Evolutionary conservation across 2,329 filamentous ascomycete genomes (phyloP), one percentile per base, ranked within the genome.

Genomic region (Boeremia exigua): DNA sequence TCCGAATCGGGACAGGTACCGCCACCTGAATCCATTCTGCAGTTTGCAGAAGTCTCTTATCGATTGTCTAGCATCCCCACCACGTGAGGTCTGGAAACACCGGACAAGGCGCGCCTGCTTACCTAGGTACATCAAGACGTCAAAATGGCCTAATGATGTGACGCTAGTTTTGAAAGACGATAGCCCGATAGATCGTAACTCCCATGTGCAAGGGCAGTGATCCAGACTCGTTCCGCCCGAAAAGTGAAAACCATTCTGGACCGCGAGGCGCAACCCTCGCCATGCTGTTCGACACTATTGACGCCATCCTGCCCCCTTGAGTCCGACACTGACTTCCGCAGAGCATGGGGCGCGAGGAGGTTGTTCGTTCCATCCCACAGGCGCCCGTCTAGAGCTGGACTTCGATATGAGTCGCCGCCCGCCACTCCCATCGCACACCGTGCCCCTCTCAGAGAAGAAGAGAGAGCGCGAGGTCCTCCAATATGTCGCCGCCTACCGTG

Each of bases 391-490:
- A n/a, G 30, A 27, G 32, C 39, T 32, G 38, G 14, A 25, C 23
- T 33, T 33, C 47, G 42, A 50, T 11, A 56, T 56, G 53, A 51
- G 42, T 43, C 37, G 47, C 27, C 37, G 47, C 27, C 37, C 40
- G 14, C 9, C 47, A 9, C 45, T 37, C 37, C 23, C 37, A 14
- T 23, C 7, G 34, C 48, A 33, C 34, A 39, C 45, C 49, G 57
- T 48, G 42, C 46, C 52, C 4, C 29, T 53, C 37, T 51, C 60
- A 19, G 63, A 63, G 38, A 54, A 59, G 45, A 67, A 59, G 40
- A 65, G 70, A 46, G 64, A 70, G 33, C 68, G 65, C 30, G 69
- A 72, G 23, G 64, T 73, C 10, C 53, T 62, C 10, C 53, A 66
- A 43, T 73, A 72, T 42, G 63, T 65, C 36, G 48, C 66, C 28